phyloP scores from a whole-genome alignment of 2,329 filamentous ascomycete genomes.

The Kalaharituber pfeilii region DNA sequence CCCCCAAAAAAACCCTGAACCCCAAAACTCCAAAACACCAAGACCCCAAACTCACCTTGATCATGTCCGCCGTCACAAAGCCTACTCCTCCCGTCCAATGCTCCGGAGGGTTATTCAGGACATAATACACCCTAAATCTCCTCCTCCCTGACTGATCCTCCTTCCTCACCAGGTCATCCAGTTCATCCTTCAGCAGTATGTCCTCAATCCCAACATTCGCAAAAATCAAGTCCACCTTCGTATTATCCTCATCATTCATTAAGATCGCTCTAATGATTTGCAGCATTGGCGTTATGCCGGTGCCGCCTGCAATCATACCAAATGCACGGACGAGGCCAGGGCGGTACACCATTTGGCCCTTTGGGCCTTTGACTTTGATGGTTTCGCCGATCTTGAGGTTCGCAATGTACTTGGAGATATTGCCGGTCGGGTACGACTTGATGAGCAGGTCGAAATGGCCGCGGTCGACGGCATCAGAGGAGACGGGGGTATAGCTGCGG shows the following conservation, averaged over 20 bases:
- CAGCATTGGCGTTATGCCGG: slow-evolving; percentile 95
- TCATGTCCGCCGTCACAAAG: slow-evolving; percentile 91
- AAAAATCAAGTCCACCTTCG: slow-evolving; percentile 86
- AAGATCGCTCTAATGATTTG: slow-evolving; percentile 87
- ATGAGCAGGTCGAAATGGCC: slow-evolving; percentile 93
- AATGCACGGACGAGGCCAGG: slow-evolving; percentile 94
- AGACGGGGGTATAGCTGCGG: slow-evolving; percentile 83
- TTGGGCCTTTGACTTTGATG: slow-evolving; percentile 83
- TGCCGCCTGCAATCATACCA: slow-evolving; percentile 95
- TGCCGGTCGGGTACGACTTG: slow-evolving; percentile 93
- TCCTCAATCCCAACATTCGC: slow-evolving; percentile 89
- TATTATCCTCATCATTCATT: slow-evolving; percentile 64
- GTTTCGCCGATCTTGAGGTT: slow-evolving; percentile 64
- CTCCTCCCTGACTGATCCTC: slow-evolving; percentile 33
- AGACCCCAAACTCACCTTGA: slow-evolving; percentile 44
- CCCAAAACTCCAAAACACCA: too few relatives aligned
- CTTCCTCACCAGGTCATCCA: slow-evolving; percentile 59
- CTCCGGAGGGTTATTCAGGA: slow-evolving; percentile 87
- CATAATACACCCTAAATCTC: slow-evolving; percentile 70
- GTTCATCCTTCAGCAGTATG: slow-evolving; percentile 81
- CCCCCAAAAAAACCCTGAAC: too few relatives aligned
- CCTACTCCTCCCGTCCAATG: slow-evolving; percentile 84
- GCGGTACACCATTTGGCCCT: slow-evolving; percentile 93
- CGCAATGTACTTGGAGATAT: slow-evolving; percentile 89
- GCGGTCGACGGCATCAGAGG: slow-evolving; percentile 59